Conservation (phyloP, 306 rosid species). For the Comarum palustre region DNA sequence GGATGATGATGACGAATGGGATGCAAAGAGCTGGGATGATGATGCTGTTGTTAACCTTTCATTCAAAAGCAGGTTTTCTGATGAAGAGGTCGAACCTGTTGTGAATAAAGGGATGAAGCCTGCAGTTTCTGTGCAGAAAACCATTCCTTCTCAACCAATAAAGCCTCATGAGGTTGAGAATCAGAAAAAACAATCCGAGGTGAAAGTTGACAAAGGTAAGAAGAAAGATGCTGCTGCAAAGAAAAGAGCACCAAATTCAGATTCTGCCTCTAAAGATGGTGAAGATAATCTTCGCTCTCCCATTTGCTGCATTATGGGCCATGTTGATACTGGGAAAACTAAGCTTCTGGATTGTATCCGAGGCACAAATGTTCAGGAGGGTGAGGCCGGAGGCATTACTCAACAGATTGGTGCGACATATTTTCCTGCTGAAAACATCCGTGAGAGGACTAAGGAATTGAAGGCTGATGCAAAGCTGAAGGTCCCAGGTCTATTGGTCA, state of each 20-base stretch:
- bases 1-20: conserved; percentile 88
- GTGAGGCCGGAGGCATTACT: conserved; percentile 98
- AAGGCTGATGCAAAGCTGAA: conserved; percentile 93
- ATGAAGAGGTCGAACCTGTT: conserved; percentile 65
- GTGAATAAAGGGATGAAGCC: conserved; percentile 46
- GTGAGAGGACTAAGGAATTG: conserved; percentile 87
- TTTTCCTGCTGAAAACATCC: conserved; percentile 89
- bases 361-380: conserved; percentile 96
- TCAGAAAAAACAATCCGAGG: conserved; percentile 34
- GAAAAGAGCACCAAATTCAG: conserved; percentile 31
- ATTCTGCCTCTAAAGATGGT: conserved; percentile 37
- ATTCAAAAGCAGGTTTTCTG: conserved; percentile 65
- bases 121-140: conserved; percentile 38
- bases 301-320: conserved; percentile 99
- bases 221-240: conserved; percentile 30
- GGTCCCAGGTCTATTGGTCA: conserved; percentile 87
- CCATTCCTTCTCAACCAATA: conserved; percentile 35
- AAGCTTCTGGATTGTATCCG: conserved; percentile 90
- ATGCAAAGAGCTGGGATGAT: conserved; percentile 96
- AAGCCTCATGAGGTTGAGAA: conserved; percentile 37
- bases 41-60: conserved; percentile 65
- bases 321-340: conserved; percentile 96
- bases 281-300: conserved; percentile 90
- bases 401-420: conserved; percentile 98
- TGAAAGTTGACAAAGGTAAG: conserved; percentile 37